Evolutionary conservation across 495 filamentous ascomycete genomes (phyloP), one percentile per base, ranked within the genome.

Genomic region (Letharia columbiana): DNA sequence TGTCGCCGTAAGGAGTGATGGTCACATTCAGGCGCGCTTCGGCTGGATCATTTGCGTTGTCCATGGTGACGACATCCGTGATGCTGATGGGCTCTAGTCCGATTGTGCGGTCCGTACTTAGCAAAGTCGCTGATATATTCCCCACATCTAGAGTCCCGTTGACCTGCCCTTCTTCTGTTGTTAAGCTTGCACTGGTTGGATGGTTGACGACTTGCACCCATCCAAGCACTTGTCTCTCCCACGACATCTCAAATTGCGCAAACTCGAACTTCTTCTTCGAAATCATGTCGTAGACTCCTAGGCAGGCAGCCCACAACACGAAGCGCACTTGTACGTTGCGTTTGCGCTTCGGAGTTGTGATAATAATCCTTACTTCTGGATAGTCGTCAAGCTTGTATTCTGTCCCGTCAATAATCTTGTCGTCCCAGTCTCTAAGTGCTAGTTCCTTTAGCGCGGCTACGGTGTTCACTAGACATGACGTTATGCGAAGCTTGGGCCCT

Each of bases 401-500:
- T 15, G 59, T 61, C n/a, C 59, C 59, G 31, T 61, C 59, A 8
- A 42, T 33, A 2, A 61, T 28, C 28, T 61, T 61, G 8, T 4
- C 8, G 20, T 42, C 37, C 40, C 39, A 61, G 39, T 61, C 59
- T 61, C 39, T 40, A 44, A 61, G 39, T 15, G 59, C 59, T 17
- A 61, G 9, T 45, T 61, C n/a, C 39, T 61, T 61, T 18, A 61
- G n/a, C 4, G 59, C n/a, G n/a, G 39, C 59, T 61, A 61, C 10
- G 42, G 28, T 17, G 23, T 42, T 45, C 42, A 61, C 17, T 3
- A 61, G 42, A 61, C 59, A 61, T 42, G 59, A 44, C 8, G 59
- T 61, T 44, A 18, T 23, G n/a, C 59, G 59, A n/a, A 61, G 59
- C 40, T 41, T 45, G 39, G 59, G 59, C 42, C 59, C 59, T 61